A percentile compares a stretch with the other conserved stretches of the same genome.
Conservation (phyloP, 164 flowering plant genomes). For the Stephania japonica region DNA sequence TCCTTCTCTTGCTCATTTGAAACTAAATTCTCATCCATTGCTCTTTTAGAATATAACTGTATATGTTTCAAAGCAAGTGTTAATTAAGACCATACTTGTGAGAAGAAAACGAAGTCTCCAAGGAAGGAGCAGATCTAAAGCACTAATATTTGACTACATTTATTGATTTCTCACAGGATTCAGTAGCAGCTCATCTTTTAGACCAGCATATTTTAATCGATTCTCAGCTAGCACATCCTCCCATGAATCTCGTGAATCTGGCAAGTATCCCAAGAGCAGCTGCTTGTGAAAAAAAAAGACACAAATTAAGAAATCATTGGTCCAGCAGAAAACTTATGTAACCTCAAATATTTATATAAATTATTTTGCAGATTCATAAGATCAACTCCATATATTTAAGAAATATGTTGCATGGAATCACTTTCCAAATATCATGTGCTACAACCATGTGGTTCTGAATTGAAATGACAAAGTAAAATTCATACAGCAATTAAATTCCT, state of each 20-base stretch:
- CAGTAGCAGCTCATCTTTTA: slow-evolving; percentile 49
- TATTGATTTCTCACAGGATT: slow-evolving; percentile 45
- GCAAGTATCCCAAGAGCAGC: slow-evolving; percentile 58
- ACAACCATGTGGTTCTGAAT: neutral
- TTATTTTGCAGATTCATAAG: neutral
- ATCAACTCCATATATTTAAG: neutral
- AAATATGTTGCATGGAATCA: neutral
- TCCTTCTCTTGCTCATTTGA: slow-evolving; percentile 17
- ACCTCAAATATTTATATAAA: neutral
- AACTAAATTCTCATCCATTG: slow-evolving; percentile 18
- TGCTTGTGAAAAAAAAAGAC: slow-evolving; percentile 15
- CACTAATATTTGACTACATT: neutral
- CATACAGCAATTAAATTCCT: neutral
- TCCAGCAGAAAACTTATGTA: neutral
- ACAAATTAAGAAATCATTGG: neutral
- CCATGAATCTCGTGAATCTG: slow-evolving; percentile 48
- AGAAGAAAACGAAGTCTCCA: neutral
- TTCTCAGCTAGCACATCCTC: slow-evolving; percentile 40
- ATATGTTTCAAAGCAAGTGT: slow-evolving; percentile 27
- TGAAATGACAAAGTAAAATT: neutral
- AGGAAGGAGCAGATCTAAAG: neutral
- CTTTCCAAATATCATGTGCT: neutral
- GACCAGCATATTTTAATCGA: slow-evolving; percentile 42
- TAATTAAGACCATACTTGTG: neutral
- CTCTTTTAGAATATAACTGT: slow-evolving; percentile 40